These are phyloP conservation scores for Corynespora cassiicola DNA, from an alignment of 2,329 filamentous ascomycete species.

Conservation along the genomic window DNA sequence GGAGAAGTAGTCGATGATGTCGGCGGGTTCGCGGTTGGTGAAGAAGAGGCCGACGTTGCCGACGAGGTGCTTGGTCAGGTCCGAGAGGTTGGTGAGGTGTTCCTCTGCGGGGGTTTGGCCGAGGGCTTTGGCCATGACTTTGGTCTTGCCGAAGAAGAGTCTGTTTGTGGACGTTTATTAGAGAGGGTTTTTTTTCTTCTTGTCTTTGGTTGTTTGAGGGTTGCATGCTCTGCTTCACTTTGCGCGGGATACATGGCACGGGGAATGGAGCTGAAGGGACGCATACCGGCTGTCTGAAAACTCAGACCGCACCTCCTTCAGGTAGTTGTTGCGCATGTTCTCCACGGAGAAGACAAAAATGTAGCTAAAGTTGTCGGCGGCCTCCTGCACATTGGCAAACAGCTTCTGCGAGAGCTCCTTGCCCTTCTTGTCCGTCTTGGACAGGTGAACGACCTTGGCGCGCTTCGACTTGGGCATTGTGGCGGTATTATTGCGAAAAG, in stretches of 20 bases:
- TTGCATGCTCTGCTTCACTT: no score
- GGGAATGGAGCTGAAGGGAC: slow-evolving; percentile 2
- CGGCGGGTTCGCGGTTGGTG: slow-evolving; percentile 75
- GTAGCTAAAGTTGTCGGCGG: slow-evolving; percentile 83
- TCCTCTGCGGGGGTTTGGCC: slow-evolving; percentile 80
- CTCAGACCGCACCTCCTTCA: slow-evolving; percentile 88
- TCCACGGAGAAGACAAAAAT: slow-evolving; percentile 93
- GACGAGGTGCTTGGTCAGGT: slow-evolving; percentile 71
- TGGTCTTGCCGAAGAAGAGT: slow-evolving; percentile 98
- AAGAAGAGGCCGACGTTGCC: slow-evolving; percentile 91
- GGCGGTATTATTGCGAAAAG: slow-evolving; percentile 23
- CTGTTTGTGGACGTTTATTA: slow-evolving; percentile 61
- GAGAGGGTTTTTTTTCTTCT: slow-evolving; percentile 6
- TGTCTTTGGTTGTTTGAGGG: no score
- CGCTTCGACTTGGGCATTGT: slow-evolving; percentile 97
- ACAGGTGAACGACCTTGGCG: slow-evolving; percentile 85
- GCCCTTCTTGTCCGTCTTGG: slow-evolving; percentile 91
- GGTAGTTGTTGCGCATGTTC: slow-evolving; percentile 97
- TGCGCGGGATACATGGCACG: no score
- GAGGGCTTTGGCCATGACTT: slow-evolving; percentile 96
- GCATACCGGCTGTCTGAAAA: slow-evolving; percentile 82
- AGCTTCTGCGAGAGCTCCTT: slow-evolving; percentile 88
- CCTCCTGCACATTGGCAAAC: slow-evolving; percentile 86
- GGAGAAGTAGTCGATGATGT: slow-evolving; percentile 76
- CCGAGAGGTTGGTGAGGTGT: slow-evolving; percentile 77